These are phyloP conservation scores for Syzygium oleosum DNA, from an alignment of 345 rosid genomes.

Conservation along the genomic window DNA sequence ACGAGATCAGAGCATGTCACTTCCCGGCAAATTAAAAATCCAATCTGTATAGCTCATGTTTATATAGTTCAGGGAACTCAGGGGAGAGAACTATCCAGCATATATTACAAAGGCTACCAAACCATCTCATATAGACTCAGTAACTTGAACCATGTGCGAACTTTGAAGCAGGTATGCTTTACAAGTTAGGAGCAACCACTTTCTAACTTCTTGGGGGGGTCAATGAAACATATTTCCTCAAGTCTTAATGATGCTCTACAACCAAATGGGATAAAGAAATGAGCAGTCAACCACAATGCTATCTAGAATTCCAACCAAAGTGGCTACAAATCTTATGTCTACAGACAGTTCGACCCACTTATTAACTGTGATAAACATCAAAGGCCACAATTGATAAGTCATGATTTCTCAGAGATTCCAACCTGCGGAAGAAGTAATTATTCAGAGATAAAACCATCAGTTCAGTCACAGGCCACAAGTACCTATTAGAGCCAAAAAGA, in stretches of 20 bases:
- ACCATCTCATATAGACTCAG: background rate
- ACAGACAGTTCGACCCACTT: background rate
- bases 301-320: background rate
- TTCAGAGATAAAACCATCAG: background rate
- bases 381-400: background rate
- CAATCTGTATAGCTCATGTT: background rate
- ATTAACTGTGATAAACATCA: background rate
- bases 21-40: background rate
- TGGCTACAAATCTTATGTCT: background rate
- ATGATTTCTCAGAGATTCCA: background rate
- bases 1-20: background rate
- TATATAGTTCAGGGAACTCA: background rate
- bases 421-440: background rate
- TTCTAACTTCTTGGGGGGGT: background rate
- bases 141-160: background rate
- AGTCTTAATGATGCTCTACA: background rate
- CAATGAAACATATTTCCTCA: background rate
- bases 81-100: background rate
- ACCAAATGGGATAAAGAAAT: background rate
- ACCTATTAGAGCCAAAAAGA: background rate
- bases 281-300: background rate
- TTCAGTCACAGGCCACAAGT: background rate
- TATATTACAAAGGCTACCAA: background rate
- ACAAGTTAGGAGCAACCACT: background rate
- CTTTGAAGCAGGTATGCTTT: background rate